A percentile compares a stretch with the other conserved stretches of the same genome.
Conservation (phyloP, 164 flowering plant genomes). For the Aristolochia californica region DNA sequence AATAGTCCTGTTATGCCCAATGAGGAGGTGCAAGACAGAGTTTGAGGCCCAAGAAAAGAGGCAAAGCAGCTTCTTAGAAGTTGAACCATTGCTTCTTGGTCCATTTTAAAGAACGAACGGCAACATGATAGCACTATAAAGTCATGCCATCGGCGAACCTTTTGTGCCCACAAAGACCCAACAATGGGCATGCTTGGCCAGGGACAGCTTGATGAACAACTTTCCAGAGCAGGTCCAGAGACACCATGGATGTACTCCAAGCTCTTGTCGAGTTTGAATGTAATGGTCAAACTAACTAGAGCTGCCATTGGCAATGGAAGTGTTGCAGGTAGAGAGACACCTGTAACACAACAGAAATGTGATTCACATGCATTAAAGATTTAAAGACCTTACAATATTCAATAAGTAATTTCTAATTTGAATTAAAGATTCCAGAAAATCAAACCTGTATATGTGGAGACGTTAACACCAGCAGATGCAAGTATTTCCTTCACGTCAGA, state of each 20-base stretch:
- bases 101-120: slow-evolving; percentile 56
- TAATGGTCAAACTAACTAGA: slow-evolving; percentile 80
- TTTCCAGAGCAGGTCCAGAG: slow-evolving; percentile 61
- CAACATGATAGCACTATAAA: slow-evolving; percentile 59
- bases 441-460: slow-evolving; percentile 47
- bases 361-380: neutral
- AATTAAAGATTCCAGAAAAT: neutral
- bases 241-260: slow-evolving; percentile 52
- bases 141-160: slow-evolving; percentile 75
- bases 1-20: slow-evolving; percentile 50
- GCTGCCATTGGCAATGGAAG: slow-evolving; percentile 94
- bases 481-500: slow-evolving; percentile 66
- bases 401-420: neutral
- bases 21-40: slow-evolving; percentile 19
- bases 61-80: slow-evolving; percentile 70
- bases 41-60: slow-evolving; percentile 43
- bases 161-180: slow-evolving; percentile 81
- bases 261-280: slow-evolving; percentile 65
- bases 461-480: slow-evolving; percentile 57
- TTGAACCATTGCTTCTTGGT: slow-evolving; percentile 61
- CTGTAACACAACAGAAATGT: slow-evolving; percentile 11
- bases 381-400: neutral
- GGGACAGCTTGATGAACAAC: slow-evolving; percentile 56
- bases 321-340: slow-evolving; percentile 29
- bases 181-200: slow-evolving; percentile 80